These are phyloP conservation scores for Hymenotorrendiella dingleyae DNA, from an alignment of 2,329 filamentous ascomycete genomes.

Conservation along the genomic window DNA sequence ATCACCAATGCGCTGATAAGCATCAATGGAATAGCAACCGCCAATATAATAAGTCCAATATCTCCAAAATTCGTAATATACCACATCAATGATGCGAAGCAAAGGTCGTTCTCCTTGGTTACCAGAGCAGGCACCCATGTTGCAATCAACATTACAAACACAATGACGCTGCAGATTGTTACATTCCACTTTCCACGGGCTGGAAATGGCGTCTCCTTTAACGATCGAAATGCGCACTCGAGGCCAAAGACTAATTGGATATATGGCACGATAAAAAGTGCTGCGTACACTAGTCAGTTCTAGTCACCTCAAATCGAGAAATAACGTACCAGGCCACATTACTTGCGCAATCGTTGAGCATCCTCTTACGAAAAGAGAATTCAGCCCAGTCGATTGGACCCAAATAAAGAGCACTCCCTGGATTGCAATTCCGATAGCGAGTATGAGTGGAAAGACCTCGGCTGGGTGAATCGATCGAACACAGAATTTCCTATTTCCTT, in stretches of 20 bases:
- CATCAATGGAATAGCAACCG: constrained; percentile 44
- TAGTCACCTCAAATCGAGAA: not conserved
- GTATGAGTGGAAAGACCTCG: constrained; percentile 45
- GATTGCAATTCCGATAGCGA: constrained; percentile 51
- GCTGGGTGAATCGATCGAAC: constrained; percentile 31
- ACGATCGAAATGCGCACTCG: constrained; percentile 52
- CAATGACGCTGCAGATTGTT: constrained; percentile 46
- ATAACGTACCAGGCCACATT: constrained; percentile 51
- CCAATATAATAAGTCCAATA: constrained; percentile 49
- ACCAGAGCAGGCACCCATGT: constrained; percentile 55
- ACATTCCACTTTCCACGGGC: constrained; percentile 55
- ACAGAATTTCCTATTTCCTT: constrained; percentile 28
- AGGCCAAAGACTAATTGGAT: constrained; percentile 60
- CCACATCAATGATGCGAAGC: constrained; percentile 64
- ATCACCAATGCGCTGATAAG: constrained; percentile 46
- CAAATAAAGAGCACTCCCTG: constrained; percentile 54
- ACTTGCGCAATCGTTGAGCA: constrained; percentile 51
- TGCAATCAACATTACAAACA: constrained; percentile 45
- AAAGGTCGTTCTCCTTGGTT: constrained; percentile 50
- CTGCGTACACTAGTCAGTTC: constrained; percentile 37
- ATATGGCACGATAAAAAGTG: constrained; percentile 60
- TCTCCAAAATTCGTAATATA: constrained; percentile 57
- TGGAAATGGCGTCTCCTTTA: constrained; percentile 50
- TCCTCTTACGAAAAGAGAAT: constrained; percentile 43
- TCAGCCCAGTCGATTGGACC: constrained; percentile 50